These are phyloP conservation scores for Phytophthora megakarya DNA, from an alignment of 352 stramenopile species.

Conservation along the genomic window DNA sequence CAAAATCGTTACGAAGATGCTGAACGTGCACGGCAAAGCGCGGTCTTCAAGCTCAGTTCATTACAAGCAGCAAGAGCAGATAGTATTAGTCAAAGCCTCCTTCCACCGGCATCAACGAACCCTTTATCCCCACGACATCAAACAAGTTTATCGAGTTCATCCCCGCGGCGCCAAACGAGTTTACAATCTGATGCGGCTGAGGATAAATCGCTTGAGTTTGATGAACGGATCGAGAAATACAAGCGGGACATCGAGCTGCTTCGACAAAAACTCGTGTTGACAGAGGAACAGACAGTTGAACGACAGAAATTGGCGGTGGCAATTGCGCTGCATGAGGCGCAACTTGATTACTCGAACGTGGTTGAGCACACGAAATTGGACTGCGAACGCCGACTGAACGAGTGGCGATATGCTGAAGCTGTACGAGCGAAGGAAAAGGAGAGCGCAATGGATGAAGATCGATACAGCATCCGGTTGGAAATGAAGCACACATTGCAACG, in stretches of 20 bases:
- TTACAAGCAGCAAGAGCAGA: constrained; percentile 48
- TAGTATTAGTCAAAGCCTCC: constrained; percentile 29
- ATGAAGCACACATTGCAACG: constrained; percentile 65
- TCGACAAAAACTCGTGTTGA: constrained; percentile 55
- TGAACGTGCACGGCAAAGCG: constrained; percentile 58
- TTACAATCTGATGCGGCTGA: not conserved
- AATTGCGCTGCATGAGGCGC: constrained; percentile 48
- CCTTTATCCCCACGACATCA: not conserved
- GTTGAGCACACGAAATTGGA: constrained; percentile 59
- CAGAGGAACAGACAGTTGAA: constrained; percentile 55
- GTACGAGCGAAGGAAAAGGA: constrained; percentile 60
- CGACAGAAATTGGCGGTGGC: constrained; percentile 59
- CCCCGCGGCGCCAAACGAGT: not conserved
- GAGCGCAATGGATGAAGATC: constrained; percentile 60
- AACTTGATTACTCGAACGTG: constrained; percentile 49
- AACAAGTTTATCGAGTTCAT: constrained; percentile 1
- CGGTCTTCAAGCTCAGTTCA: constrained; percentile 69
- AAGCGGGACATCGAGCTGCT: constrained; percentile 75
- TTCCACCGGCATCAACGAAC: constrained; percentile 13
- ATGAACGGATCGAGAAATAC: constrained; percentile 60
- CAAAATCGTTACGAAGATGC: constrained; percentile 58
- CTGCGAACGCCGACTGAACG: constrained; percentile 50
- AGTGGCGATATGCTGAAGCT: constrained; percentile 61
- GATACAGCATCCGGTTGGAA: constrained; percentile 68
- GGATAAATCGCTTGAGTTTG: constrained; percentile 15